Base-by-base conservation (phyloP, 1,139 yeast genomes). In the Zygosaccharomyces pseudobailii region DNA sequence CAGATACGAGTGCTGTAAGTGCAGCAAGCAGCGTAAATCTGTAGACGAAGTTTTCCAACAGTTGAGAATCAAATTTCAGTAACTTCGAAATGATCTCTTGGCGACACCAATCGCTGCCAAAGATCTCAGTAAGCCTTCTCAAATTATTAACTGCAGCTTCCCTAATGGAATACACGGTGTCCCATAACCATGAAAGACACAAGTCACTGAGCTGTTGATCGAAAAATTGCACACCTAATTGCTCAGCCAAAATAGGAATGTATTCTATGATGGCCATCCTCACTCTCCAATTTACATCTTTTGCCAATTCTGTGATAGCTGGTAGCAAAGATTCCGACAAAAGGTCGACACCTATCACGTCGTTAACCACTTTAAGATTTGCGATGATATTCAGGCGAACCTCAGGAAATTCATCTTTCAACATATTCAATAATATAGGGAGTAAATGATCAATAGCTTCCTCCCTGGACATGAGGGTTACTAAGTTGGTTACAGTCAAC, bases 111-210 rank as follows among this genome's bases (percentile, higher is more conserved):
- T 82, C 82, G 22, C 92, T 82, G 28, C 98, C 98, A 69, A 92
- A 94, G 39, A 87, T 89, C 54, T 78, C 78, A 4, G 96, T 83
- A 59, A 94, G 75, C 59, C 85, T 84, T 57, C 79, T 82, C 59
- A 92, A 74, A 66, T 90, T 94, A 51, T 76, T 71, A 31, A 94
- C 96, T 1, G 97, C 97, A 10, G 98, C 98, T 59, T 89, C 95
- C 68, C 99, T 82, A 54, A 94, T 90, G 6, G 97, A 92, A 69
- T 81, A 92, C 36, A 94, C 98, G 13, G 94, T 87, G 70, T 94
- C 99, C 96, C 97, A 90, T 56, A 94, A 75, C 97, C 98, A 94
- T 21, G 92, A 86, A 80, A 94, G 80, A 64, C 97, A 94, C 57
- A 94, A 74, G 42, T 87, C 82, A 53, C 95, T 90, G 58, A 94